Base-by-base conservation (phyloP, 139 green algal species). In the Pleodorina starrii region DNA sequence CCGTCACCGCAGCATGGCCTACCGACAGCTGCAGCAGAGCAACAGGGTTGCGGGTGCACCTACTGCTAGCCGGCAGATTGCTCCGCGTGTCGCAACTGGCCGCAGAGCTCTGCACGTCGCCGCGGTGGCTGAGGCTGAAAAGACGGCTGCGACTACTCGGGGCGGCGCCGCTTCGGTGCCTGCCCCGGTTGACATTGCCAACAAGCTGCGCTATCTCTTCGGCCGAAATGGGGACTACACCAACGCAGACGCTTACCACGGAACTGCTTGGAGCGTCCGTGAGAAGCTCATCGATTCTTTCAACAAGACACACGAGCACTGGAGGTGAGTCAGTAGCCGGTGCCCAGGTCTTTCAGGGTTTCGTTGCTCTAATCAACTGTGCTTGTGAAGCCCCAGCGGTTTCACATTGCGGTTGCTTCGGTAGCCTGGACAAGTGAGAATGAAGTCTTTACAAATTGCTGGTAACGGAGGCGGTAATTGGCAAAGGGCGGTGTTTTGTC, bases 231-330 rank as follows among this genome's bases (percentile, higher is more conserved):
- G 40, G 7, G 54, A 84, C 38, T 63, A 92, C 16, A 91, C 87
- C 17, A 0, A 43, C 21, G 48, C 88, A 32, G 92, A 95, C 59
- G 78, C 92, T 5, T 97, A 97, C 88, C 88, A 93, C 32, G 93
- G 91, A 40, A 87, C 93, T 40, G 90, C 97, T 25, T 97, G 91
- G 91, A 97, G 91, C 83, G 95, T 98, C 43, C 95, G 97, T 40
- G 97, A 99, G 71, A 85, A 90, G 21, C 94, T 99, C n/a, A 94
- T 98, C 68, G 96, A 98, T 32, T 74, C 86, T 0, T 97, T 98
- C 75, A 94, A 98, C 82, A 93, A 94, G 69, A 98, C 97, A 4
- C 95, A 98, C 60, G 95, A 94, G 1, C 89, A 97, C 90, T 98
- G 96, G 96, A 94, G 94, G 96, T 97, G 57, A 92, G 92, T 88